Percentiles rank a stretch among this genome's conserved stretches.
Conservation (phyloP, 768 basidiomycete species). For the Arthromyces matolae region DNA sequence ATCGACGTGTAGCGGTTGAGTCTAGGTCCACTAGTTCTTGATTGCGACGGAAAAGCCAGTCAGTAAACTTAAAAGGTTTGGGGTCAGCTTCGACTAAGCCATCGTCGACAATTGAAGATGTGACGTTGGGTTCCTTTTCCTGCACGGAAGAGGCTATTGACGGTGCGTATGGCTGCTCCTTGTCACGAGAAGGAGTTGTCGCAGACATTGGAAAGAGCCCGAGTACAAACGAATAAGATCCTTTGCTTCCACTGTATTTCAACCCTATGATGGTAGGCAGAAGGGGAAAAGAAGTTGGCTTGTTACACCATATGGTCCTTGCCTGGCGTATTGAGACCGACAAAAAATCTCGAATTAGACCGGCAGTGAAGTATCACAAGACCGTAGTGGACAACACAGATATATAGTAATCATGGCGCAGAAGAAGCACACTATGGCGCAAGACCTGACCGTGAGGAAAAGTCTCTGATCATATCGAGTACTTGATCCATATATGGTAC, state of each 20-base stretch:
- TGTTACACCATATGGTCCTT: too few relatives aligned
- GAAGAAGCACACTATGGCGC: conserved; percentile 19
- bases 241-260: too few relatives aligned
- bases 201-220: conserved; percentile 1
- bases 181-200: not conserved
- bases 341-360: too few relatives aligned
- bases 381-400: not conserved
- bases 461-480: not conserved
- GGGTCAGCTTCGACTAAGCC: conserved; percentile 35
- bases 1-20: conserved; percentile 44
- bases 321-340: too few relatives aligned
- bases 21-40: conserved; percentile 27
- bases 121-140: conserved; percentile 3
- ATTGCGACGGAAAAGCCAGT: conserved; percentile 31
- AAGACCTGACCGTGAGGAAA: conserved; percentile 12
- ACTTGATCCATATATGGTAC: too few relatives aligned
- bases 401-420: conserved; percentile 10
- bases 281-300: too few relatives aligned
- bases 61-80: conserved; percentile 30
- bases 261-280: too few relatives aligned
- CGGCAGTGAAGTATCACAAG: not conserved
- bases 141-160: conserved; percentile 9
- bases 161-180: not conserved
- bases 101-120: conserved; percentile 19
- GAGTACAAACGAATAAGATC: too few relatives aligned